A percentile compares a stretch with the other conserved stretches of the same genome.
phyloP scores from a whole-genome alignment of 139 green algal species.

The Haematococcus sp. region DNA sequence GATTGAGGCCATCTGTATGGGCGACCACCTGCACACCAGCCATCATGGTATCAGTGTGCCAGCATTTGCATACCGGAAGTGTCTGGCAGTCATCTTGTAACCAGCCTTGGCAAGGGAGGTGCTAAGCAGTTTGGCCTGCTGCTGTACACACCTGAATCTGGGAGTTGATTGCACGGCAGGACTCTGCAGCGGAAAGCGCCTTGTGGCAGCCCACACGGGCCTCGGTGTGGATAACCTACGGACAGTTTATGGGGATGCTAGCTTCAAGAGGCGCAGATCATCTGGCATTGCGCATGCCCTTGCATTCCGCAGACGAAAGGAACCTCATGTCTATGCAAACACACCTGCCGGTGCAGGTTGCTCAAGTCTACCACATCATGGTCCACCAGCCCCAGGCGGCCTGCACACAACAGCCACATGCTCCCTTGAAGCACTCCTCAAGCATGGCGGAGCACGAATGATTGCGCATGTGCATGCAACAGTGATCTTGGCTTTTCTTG shows the following conservation, averaged over 20 bases:
- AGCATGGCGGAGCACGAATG: neutral
- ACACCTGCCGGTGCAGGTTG: slow-evolving; percentile 81
- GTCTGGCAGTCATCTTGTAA: too few relatives aligned
- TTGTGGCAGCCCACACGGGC: slow-evolving; percentile 72
- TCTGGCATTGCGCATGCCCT: neutral
- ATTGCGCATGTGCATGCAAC: neutral
- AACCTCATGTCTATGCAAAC: too few relatives aligned
- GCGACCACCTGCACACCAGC: slow-evolving; percentile 51
- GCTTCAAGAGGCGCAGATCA: neutral
- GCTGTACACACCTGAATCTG: slow-evolving; percentile 48
- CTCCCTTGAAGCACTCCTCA: neutral
- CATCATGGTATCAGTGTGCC: too few relatives aligned
- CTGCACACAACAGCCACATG: slow-evolving; percentile 11
- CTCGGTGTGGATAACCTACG: slow-evolving; percentile 77
- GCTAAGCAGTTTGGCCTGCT: too few relatives aligned
- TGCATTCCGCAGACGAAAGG: too few relatives aligned
- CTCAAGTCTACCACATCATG: slow-evolving; percentile 78
- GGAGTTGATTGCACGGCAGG: slow-evolving; percentile 69
- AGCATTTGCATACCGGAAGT: too few relatives aligned
- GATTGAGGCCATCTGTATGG: slow-evolving; percentile 61
- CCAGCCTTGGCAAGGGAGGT: too few relatives aligned
- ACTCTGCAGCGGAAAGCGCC: slow-evolving; percentile 60
- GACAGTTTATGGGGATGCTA: neutral
- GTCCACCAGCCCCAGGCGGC: slow-evolving; percentile 80
- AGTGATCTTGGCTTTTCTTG: too few relatives aligned